phyloP scores from a whole-genome alignment of 306 rosid genomes.

The Phaseolus lunatus region DNA sequence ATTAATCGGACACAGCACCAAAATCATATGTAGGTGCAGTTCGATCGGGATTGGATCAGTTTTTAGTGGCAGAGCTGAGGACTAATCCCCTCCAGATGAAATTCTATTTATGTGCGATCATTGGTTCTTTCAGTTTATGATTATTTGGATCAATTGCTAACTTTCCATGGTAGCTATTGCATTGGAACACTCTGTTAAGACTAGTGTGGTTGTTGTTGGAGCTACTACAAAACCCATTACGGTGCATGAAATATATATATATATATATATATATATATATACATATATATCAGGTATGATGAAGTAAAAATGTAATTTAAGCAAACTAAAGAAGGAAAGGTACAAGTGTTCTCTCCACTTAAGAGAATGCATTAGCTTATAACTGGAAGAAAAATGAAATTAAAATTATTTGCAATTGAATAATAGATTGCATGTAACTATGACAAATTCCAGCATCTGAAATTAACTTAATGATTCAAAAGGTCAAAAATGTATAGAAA shows the following conservation, averaged over 20 bases:
- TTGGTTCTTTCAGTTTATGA: neutral
- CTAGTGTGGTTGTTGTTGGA: neutral
- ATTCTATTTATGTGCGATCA: neutral
- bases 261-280: neutral
- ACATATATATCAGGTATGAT: neutral
- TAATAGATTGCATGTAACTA: conserved; percentile 9
- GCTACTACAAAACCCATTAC: conserved; percentile 9
- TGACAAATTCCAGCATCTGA: conserved; percentile 26
- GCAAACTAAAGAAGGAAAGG: conserved; percentile 20
- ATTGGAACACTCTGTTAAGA: neutral
- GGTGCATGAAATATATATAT: neutral
- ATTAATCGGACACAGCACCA: neutral
- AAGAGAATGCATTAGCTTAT: conserved; percentile 15
- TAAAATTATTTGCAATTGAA: neutral
- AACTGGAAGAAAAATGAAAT: conserved; percentile 15
- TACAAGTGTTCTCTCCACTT: conserved; percentile 3
- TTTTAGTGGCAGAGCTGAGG: neutral
- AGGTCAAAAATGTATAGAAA: neutral
- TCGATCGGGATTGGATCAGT: neutral
- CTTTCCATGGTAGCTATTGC: neutral
- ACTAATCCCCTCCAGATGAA: neutral
- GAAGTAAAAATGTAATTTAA: conserved; percentile 11
- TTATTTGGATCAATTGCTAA: neutral
- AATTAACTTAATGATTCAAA: conserved; percentile 9
- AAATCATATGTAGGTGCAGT: neutral